Conservation (phyloP, 1,284 basidiomycete genomes). For the Cystobasidium slooffiae region DNA sequence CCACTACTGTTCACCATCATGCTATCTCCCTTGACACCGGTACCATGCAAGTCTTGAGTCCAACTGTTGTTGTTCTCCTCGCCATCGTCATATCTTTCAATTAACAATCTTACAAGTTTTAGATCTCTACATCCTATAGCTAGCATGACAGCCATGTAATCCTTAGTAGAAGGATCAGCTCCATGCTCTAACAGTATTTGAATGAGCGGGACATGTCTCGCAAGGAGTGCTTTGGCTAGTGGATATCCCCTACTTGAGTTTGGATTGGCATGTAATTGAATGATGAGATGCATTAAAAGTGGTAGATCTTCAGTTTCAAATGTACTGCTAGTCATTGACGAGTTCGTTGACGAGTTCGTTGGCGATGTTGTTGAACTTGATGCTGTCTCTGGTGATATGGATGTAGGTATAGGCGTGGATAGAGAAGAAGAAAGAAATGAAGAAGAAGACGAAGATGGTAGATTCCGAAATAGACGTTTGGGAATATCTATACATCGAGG, state of each 20-base stretch:
- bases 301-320: slow-evolving; percentile 48
- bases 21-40: neutral
- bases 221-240: slow-evolving; percentile 72
- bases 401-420: neutral
- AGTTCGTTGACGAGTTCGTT: neutral
- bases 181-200: slow-evolving; percentile 69
- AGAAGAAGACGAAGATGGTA: neutral
- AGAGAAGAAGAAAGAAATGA: no score
- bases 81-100: slow-evolving; percentile 64
- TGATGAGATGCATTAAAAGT: slow-evolving; percentile 55
- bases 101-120: slow-evolving; percentile 68
- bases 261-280: slow-evolving; percentile 56
- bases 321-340: neutral
- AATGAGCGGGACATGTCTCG: slow-evolving; percentile 67
- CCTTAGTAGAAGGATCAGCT: slow-evolving; percentile 69
- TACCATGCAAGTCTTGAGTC: neutral
- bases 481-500: slow-evolving; percentile 25
- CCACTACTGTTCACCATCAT: neutral
- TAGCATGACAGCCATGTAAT: slow-evolving; percentile 68
- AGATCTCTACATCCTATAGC: slow-evolving; percentile 74
- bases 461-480: slow-evolving; percentile 29
- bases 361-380: neutral
- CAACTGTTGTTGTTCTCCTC: neutral
- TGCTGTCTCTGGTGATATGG: neutral
- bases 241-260: slow-evolving; percentile 75